Base-by-base conservation (phyloP, 768 basidiomycete genomes). In the Rhizopogon rudus region DNA sequence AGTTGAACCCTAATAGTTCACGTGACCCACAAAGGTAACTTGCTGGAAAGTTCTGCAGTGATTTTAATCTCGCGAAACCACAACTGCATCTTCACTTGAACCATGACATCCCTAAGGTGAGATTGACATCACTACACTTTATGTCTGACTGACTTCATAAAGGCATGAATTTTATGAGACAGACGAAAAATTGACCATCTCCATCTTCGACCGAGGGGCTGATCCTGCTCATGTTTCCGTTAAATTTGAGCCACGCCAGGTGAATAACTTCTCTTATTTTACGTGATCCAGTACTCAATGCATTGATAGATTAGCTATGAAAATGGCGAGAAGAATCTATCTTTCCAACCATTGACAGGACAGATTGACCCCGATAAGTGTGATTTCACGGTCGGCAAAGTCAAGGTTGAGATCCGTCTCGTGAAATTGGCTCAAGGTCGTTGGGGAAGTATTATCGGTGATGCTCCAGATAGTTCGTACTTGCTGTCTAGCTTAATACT, bases 141-240 rank as follows among this genome's bases (percentile, higher is more conserved):
- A 40, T 13, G 8, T 16, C 53, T 52, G 10, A 60, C 46, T 42
- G 8, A 50, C 41, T 25, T 22, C 29, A 39, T 29, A 20, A 35
- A 91, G 90, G 69, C 84, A 93, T 73, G 90, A 91, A 68, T 93
- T 88, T 69, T 93, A 93, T 70, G 91, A 93, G 71, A 88, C 85
- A 12, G 91, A 93, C 61, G 88, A 92, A 57, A 77, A 66, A 58
- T 66, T 92, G 53, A 87, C 75, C 17, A 67, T 93, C 63, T 86
- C 88, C 53, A 75, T 93, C 64, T 93, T 92, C 64, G 86, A 93
- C 72, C 81, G 83, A 61, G 83, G 83, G 61, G 90, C 82, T 40
- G 83, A 91, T 68, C 80, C 86, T 13, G 77, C 72, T 25, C 69
- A 81, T 61, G 81, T 91, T 50, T 75, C 74, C 14, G 70, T 93